Conservation (phyloP, 495 filamentous ascomycete species). For the Podospora didyma region DNA sequence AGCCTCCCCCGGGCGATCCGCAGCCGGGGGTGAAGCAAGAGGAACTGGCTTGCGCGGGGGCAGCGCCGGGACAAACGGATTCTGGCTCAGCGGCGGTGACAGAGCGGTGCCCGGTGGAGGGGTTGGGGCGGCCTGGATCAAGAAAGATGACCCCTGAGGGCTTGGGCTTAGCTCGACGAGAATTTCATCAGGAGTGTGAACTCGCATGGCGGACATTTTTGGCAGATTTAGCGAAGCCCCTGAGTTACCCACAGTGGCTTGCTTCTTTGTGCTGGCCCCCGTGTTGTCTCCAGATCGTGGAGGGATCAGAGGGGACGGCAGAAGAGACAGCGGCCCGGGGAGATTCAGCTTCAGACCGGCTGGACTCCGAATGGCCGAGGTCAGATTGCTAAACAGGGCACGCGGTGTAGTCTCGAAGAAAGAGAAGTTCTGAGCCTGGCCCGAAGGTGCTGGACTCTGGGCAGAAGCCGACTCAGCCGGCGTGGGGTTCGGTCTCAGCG, state of each 20-base stretch:
- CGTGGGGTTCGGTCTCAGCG: not conserved
- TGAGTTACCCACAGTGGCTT: not conserved
- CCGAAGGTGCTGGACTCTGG: not conserved
- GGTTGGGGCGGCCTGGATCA: not conserved
- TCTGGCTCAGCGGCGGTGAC: not conserved
- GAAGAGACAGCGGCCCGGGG: not conserved
- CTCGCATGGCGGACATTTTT: not conserved
- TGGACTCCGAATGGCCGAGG: not conserved
- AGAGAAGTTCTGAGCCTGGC: not conserved
- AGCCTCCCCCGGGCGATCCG: not conserved
- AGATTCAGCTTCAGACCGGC: not conserved
- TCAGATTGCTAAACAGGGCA: not conserved
- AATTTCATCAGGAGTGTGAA: too few relatives aligned
- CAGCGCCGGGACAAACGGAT: not conserved
- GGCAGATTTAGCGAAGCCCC: not conserved
- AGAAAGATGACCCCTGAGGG: not conserved
- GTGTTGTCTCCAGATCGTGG: not conserved
- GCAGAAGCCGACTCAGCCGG: not conserved
- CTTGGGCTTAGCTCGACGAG: not conserved
- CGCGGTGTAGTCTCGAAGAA: not conserved
- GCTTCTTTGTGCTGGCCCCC: not conserved
- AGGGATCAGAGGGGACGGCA: not conserved
- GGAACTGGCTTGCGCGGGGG: not conserved
- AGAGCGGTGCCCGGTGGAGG: not conserved
- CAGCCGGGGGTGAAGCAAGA: not conserved